Evolutionary conservation across 345 rosid species (phyloP), one percentile per base, ranked within the genome.

Genomic region (Gossypium australe): DNA sequence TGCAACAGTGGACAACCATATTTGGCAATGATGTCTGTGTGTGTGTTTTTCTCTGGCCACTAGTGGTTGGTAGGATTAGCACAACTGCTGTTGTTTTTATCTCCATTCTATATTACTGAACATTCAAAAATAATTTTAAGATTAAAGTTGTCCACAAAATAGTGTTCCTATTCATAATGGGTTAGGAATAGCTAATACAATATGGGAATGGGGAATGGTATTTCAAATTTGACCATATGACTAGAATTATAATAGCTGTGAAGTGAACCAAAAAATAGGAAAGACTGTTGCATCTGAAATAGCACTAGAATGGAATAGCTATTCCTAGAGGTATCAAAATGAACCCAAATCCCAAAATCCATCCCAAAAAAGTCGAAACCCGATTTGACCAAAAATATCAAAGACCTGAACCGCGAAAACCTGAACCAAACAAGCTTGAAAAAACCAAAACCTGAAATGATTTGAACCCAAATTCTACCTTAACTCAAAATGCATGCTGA

Each of bases 211-310:
- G 71, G 29, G 43, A 48, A 14, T 48, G 10, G 16, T 49, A 68
- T 25, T 25, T 24, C 58, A 49, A 49, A 48, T 14, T 14, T 64
- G 11, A 17, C 44, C 6, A 29, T 11, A 16, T 49, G 22, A 14
- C 41, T 67, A 34, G 22, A 68, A 16, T 25, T 25, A 11, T 34
- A 7, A 9, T 68, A 22, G 41, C 20, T 24, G 25, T 67, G 48
- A 67, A 67, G 57, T 67, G 55, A 67, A 7, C 34, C 34, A 16
- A 24, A 68, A 14, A 49, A 49, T 68, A 41, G 72, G 72, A 51
- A 68, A 24, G 7, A 68, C 16, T 22, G 29, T 24, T 67, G 2
- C 43, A 49, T 68, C 44, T 68, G 43, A 47, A 48, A 22, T 24
- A 68, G 22, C 6, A 27, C 11, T 49, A 20, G 41, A 68, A 48